phyloP scores from a whole-genome alignment of 208 protist genomes.

The Polymyxa betae region DNA sequence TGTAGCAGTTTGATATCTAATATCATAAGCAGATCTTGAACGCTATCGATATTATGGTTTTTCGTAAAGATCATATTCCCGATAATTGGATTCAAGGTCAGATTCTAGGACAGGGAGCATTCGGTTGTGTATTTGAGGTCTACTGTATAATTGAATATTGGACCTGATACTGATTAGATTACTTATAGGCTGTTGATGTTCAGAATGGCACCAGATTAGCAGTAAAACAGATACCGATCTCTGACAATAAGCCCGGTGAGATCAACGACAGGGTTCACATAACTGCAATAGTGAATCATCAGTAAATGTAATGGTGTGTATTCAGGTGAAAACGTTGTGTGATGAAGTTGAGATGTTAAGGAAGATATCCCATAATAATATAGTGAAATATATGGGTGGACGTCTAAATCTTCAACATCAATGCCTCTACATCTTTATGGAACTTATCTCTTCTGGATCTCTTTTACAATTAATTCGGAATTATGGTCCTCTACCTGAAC shows the following conservation, averaged over 20 bases:
- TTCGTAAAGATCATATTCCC: neutral
- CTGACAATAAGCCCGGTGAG: neutral
- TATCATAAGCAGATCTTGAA: neutral
- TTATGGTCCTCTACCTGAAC: slow-evolving; percentile 43
- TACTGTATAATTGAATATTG: neutral
- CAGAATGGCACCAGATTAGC: neutral
- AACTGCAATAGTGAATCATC: too few species aligned
- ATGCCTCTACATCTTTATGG: slow-evolving; percentile 47
- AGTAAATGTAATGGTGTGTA: too few species aligned
- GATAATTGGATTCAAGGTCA: neutral
- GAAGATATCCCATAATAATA: neutral
- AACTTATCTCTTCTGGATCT: slow-evolving; percentile 13
- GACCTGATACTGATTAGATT: neutral
- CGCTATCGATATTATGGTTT: neutral
- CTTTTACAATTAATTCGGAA: neutral
- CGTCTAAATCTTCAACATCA: neutral
- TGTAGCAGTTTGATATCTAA: neutral
- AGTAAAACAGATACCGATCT: slow-evolving; percentile 24
- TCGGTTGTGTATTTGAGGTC: slow-evolving; percentile 30
- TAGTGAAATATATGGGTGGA: neutral
- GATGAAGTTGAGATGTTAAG: neutral
- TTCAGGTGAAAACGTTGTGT: neutral
- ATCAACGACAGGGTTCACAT: neutral
- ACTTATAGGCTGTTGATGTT: slow-evolving; percentile 8
- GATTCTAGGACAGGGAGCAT: slow-evolving; percentile 9